Percentiles rank a stretch among this genome's conserved stretches.
Evolutionary conservation across 164 flowering plant species (phyloP).

Genomic region (Warburgia ugandensis): DNA sequence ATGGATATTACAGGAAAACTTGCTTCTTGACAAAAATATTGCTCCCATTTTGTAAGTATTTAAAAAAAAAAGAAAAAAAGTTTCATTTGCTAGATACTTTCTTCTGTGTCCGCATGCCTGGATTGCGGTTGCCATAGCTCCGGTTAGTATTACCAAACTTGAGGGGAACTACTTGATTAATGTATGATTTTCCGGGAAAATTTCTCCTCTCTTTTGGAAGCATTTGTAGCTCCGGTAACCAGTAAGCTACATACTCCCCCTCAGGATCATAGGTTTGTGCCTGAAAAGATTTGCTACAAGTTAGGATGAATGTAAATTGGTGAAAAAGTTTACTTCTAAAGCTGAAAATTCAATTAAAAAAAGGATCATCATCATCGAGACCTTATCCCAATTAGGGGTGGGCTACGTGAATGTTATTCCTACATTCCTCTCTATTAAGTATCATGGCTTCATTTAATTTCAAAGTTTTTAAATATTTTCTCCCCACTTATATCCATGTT

Average conservation of each 20-base stretch:
- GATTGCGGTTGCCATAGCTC: not conserved
- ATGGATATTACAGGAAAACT: too few species aligned
- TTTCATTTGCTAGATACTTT: not conserved
- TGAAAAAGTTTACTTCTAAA: not conserved
- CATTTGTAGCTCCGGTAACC: conserved; percentile 59
- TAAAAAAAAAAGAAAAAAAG: too few species aligned
- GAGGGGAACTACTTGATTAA: conserved; percentile 53
- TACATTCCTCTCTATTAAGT: too few species aligned
- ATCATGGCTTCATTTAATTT: too few species aligned
- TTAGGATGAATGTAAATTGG: too few species aligned
- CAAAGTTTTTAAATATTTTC: too few species aligned
- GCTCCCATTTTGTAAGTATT: too few species aligned
- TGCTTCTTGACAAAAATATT: too few species aligned
- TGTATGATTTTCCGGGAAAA: conserved; percentile 58
- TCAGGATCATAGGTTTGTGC: conserved; percentile 80
- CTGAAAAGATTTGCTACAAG: conserved; percentile 23
- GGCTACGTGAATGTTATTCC: too few species aligned
- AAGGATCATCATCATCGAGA: too few species aligned
- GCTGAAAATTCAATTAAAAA: not conserved
- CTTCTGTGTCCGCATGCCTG: not conserved
- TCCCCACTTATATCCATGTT: too few species aligned
- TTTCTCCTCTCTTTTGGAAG: conserved; percentile 63
- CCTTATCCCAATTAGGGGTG: too few species aligned
- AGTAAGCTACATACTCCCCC: conserved; percentile 70
- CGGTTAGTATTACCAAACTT: conserved; percentile 37